phyloP scores from a whole-genome alignment of 2,329 filamentous ascomycete species.

The Aureobasidium leucospermi region DNA sequence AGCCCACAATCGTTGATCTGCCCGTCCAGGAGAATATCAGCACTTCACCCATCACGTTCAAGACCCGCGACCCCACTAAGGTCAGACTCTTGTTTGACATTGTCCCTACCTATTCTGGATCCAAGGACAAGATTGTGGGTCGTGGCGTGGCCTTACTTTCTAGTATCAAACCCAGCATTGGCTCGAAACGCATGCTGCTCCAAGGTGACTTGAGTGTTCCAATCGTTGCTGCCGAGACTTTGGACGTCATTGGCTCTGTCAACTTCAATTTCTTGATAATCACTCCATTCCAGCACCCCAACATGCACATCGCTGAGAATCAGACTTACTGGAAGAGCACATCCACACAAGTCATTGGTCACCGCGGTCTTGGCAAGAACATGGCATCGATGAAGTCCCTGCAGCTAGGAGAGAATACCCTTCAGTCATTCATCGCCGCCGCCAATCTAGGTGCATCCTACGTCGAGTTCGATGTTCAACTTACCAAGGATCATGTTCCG shows the following conservation, averaged over 20 bases:
- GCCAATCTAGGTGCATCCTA: slow-evolving; percentile 79
- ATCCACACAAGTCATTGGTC: slow-evolving; percentile 74
- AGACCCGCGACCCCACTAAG: slow-evolving; percentile 65
- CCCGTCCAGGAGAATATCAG: slow-evolving; percentile 90
- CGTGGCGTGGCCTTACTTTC: slow-evolving; percentile 83
- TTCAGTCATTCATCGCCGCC: slow-evolving; percentile 91
- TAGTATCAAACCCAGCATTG: slow-evolving; percentile 73
- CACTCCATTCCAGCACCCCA: slow-evolving; percentile 87
- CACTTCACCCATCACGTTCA: slow-evolving; percentile 89
- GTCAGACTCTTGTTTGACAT: slow-evolving; percentile 93
- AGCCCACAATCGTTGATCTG: slow-evolving; percentile 82
- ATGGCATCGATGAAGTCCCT: slow-evolving; percentile 73
- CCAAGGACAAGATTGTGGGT: slow-evolving; percentile 73
- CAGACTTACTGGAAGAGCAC: slow-evolving; percentile 96
- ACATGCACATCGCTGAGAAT: slow-evolving; percentile 82
- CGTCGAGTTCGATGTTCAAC: slow-evolving; percentile 76
- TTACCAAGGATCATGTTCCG: slow-evolving; percentile 97
- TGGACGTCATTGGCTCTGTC: slow-evolving; percentile 88
- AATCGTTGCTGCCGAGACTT: slow-evolving; percentile 69
- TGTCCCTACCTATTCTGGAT: slow-evolving; percentile 86
- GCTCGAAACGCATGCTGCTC: slow-evolving; percentile 79
- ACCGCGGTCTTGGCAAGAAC: slow-evolving; percentile 83
- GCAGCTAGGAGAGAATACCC: slow-evolving; percentile 92
- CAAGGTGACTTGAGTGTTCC: slow-evolving; percentile 90
- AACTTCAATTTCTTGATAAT: slow-evolving; percentile 97